A percentile compares a stretch with the other conserved stretches of the same genome.
These are phyloP conservation scores for Arthrobotrys conoides DNA, from an alignment of 2,329 filamentous ascomycete species.

Conservation along the genomic window DNA sequence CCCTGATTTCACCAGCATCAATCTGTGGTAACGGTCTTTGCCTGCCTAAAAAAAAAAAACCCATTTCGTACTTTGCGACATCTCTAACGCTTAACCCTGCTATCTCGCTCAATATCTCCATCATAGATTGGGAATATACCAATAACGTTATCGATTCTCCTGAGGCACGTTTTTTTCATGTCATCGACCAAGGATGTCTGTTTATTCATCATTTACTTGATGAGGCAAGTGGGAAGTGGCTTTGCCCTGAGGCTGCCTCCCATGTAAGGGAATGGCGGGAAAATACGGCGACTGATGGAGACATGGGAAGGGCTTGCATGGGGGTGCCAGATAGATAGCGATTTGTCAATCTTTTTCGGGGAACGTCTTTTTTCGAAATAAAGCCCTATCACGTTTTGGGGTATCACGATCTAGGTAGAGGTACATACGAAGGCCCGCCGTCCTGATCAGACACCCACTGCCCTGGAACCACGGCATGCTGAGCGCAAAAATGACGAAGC, in stretches of 20 bases:
- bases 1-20: constrained; percentile 4
- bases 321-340: constrained; percentile 58
- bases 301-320: constrained; percentile 61
- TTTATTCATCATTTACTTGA: constrained; percentile 58
- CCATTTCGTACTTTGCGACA: constrained; percentile 24
- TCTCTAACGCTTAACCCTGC: constrained; percentile 39
- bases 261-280: constrained; percentile 48
- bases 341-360: constrained; percentile 61
- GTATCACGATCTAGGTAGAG: constrained; percentile 49
- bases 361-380: constrained; percentile 33
- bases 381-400: constrained; percentile 53
- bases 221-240: constrained; percentile 60
- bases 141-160: constrained; percentile 55
- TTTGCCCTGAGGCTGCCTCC: constrained; percentile 59
- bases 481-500: constrained; percentile 41
- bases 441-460: constrained; percentile 16
- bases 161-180: constrained; percentile 47
- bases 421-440: constrained; percentile 32
- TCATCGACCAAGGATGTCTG: constrained; percentile 55
- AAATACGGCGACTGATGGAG: constrained; percentile 61
- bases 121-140: constrained; percentile 40
- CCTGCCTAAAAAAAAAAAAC: constrained; percentile 16
- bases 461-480: constrained; percentile 35
- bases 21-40: constrained; percentile 16
- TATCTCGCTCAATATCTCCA: constrained; percentile 57